phyloP scores from a whole-genome alignment of 2,329 filamentous ascomycete genomes.

The Sclerotinia subarctica region DNA sequence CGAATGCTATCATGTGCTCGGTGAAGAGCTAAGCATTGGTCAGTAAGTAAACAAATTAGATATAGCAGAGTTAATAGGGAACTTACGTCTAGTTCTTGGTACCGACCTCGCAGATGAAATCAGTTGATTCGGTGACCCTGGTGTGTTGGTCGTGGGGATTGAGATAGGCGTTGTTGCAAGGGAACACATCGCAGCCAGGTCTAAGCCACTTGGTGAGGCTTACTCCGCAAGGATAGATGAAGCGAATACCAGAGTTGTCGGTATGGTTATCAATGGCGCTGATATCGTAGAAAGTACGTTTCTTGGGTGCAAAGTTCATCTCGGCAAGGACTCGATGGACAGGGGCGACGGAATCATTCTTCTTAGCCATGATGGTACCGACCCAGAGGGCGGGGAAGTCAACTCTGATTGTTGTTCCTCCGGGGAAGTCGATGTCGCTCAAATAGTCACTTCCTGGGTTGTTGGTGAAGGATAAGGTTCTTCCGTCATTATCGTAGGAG shows the following conservation, averaged over 20 bases:
- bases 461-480: not conserved
- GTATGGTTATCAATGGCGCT: constrained; percentile 3
- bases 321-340: not conserved
- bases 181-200: not conserved
- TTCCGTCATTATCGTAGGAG: not conserved
- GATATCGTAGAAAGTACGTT: constrained; percentile 1
- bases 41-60: not conserved
- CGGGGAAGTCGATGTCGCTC: not conserved
- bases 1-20: not conserved
- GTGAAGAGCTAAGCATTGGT: not conserved
- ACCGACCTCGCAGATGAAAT: not conserved
- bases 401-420: not conserved
- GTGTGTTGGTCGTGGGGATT: accelerated
- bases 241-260: constrained; percentile 11
- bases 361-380: not conserved
- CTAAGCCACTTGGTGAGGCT: too few relatives aligned
- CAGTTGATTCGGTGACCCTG: not conserved
- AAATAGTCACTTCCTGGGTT: not conserved
- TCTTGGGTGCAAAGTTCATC: not conserved
- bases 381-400: not conserved
- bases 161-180: not conserved
- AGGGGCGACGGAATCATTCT: not conserved
- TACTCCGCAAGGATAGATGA: not conserved
- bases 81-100: not conserved
- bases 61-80: too few relatives aligned